Evolutionary conservation across 805 yeast species (phyloP), one percentile per base, ranked within the genome.

Genomic region (Suhomyces sp.): DNA sequence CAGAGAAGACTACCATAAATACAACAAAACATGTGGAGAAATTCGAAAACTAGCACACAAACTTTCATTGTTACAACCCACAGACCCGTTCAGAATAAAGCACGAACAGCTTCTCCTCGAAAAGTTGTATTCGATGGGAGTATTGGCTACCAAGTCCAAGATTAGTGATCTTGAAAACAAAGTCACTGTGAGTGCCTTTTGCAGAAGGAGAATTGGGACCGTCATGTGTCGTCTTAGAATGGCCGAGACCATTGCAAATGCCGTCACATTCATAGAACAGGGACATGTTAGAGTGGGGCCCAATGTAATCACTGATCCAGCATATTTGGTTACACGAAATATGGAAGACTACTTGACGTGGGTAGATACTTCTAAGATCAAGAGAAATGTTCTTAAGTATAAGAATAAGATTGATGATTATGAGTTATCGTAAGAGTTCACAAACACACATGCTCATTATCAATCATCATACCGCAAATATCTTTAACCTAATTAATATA

Each of bases 201-300:
- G 98, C 58, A 75, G 98, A 47, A 73, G 99, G 50, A 73, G 99
- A 54, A 76, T 93, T 19, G 95, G 95, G 6, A 96, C 91, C 25
- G 91, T 93, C 28, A 86, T 93, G 96, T 88, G 91, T 51, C 76
- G 96, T 39, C 68, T 90, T 47, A 86, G 83, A 52, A 95, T 93
- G 99, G 90, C 96, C 0, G 88, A 91, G 53, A 85, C 82, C 27
- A 72, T 91, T 17, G 65, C 75, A 19, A 97, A 90, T 60, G 98
- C 98, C 0, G 85, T 90, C 17, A 86, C 86, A 31, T 87, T 86
- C 56, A 75, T 95, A 10, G 97, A 93, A 55, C 98, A 93, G 59
- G 99, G 99, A 2, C 98, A 93, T 54, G 95, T 93, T 2, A 76
- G 98, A 48, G 95, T 93, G 5, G 99, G 99, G 0, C 98, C 98